These are phyloP conservation scores for Ophiocordyceps camponoti-saundersi DNA, from an alignment of 2,329 filamentous ascomycete genomes.

Conservation along the genomic window DNA sequence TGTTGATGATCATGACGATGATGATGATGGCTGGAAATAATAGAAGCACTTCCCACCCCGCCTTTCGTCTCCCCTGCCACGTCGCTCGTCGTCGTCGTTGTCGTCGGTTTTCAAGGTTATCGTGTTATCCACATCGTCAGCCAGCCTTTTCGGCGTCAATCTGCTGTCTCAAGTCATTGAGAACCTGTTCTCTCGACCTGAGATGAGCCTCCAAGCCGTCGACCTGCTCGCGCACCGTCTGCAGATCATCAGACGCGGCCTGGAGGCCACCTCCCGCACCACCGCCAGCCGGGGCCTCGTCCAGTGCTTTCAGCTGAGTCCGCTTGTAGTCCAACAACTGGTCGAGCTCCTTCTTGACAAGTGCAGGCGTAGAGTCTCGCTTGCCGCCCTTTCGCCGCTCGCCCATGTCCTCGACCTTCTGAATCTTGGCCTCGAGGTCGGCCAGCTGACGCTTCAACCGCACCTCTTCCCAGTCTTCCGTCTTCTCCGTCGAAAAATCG, in stretches of 20 bases:
- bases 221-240: constrained; percentile 84
- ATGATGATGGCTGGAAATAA: neutral
- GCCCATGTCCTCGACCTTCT: constrained; percentile 59
- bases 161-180: constrained; percentile 63
- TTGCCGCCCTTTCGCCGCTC: constrained; percentile 45
- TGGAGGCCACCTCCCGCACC: constrained; percentile 58
- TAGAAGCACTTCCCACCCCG: neutral
- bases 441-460: constrained; percentile 80
- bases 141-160: constrained; percentile 71
- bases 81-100: neutral
- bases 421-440: constrained; percentile 78
- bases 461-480: constrained; percentile 96
- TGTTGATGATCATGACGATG: neutral
- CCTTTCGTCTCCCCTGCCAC: neutral
- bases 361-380: constrained; percentile 66
- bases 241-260: constrained; percentile 68
- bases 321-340: constrained; percentile 92
- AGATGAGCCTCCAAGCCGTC: constrained; percentile 78
- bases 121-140: constrained; percentile 11
- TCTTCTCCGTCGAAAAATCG: constrained; percentile 72
- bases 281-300: constrained; percentile 51
- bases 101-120: no score
- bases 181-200: constrained; percentile 52
- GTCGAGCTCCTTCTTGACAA: constrained; percentile 88
- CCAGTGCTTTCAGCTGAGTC: constrained; percentile 56